Conservation (phyloP, 2,329 filamentous ascomycete genomes). For the Septoria linicola region DNA sequence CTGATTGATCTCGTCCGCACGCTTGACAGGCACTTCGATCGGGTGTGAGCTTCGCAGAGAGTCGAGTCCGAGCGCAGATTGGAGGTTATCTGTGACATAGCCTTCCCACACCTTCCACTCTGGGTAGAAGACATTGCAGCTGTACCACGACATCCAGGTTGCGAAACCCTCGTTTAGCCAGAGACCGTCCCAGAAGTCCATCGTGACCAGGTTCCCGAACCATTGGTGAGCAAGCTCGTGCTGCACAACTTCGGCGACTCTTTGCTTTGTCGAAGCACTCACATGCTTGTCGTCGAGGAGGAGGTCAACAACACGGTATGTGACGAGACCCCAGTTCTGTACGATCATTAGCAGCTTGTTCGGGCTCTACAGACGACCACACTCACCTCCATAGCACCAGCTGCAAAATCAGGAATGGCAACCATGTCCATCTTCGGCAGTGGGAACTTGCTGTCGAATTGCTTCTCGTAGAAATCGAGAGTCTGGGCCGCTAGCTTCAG, state of each 20-base stretch:
- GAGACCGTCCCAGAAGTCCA: slow-evolving; percentile 97
- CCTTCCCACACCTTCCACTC: slow-evolving; percentile 98
- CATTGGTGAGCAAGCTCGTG: slow-evolving; percentile 97
- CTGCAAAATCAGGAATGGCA: slow-evolving; percentile 91
- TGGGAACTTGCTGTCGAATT: slow-evolving; percentile 83
- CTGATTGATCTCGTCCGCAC: slow-evolving; percentile 93
- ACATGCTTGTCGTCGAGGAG: slow-evolving; percentile 89
- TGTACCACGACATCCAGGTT: slow-evolving; percentile 92
- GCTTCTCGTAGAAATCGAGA: slow-evolving; percentile 91
- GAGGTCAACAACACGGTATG: slow-evolving; percentile 88
- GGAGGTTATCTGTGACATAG: slow-evolving; percentile 89
- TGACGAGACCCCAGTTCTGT: slow-evolving; percentile 98
- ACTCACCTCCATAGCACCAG: slow-evolving; percentile 51
- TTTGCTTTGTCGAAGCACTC: slow-evolving; percentile 84
- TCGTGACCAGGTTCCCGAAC: slow-evolving; percentile 96
- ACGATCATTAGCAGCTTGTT: slow-evolving; percentile 70
- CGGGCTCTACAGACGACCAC: no score
- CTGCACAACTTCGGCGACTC: slow-evolving; percentile 92
- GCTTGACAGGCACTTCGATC: slow-evolving; percentile 93
- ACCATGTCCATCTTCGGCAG: slow-evolving; percentile 96
- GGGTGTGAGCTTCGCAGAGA: slow-evolving; percentile 92
- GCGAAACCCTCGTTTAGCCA: slow-evolving; percentile 96
- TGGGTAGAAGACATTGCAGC: slow-evolving; percentile 90
- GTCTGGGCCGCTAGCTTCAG: slow-evolving; percentile 86
- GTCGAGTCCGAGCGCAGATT: slow-evolving; percentile 82